A percentile compares a stretch with the other conserved stretches of the same genome.
These are phyloP conservation scores for Globisporangium middletonii DNA, from an alignment of 352 stramenopile species.

Conservation along the genomic window DNA sequence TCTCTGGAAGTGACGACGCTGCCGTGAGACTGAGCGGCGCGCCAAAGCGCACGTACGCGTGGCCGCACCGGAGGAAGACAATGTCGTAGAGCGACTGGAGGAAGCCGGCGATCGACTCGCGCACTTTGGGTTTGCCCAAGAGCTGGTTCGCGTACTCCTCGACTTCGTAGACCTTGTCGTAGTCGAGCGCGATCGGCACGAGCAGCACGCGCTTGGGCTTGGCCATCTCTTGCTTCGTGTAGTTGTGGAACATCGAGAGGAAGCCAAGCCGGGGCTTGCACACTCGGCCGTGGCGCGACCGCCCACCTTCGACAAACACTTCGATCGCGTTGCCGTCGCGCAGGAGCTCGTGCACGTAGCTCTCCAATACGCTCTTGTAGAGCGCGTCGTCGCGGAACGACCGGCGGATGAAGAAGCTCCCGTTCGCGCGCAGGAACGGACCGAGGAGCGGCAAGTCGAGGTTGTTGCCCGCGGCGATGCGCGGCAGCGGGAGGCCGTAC, in stretches of 20 bases:
- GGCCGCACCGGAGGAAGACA: conserved; percentile 66
- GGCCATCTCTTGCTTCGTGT: conserved; percentile 24
- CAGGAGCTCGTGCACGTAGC: conserved; percentile 82
- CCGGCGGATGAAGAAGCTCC: conserved; percentile 88
- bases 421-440: conserved; percentile 74
- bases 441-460: conserved; percentile 79
- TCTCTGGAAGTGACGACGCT: conserved; percentile 33
- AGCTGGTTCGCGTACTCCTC: conserved; percentile 84
- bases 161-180: conserved; percentile 87
- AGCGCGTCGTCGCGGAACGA: conserved; percentile 65
- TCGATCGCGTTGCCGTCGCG: conserved; percentile 78
- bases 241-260: conserved; percentile 67
- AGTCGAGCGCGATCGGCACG: conserved; percentile 85
- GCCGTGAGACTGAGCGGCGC: conserved; percentile 56
- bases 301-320: conserved; percentile 86
- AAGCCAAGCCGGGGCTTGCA: conserved; percentile 69
- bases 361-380: conserved; percentile 82
- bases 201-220: conserved; percentile 58
- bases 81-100: conserved; percentile 69
- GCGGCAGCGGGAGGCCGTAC: conserved; percentile 79
- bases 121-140: conserved; percentile 80
- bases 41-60: conserved; percentile 84
- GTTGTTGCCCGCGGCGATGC: conserved; percentile 87
- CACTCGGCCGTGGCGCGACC: conserved; percentile 74
- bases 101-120: conserved; percentile 69